A percentile compares a stretch with the other conserved stretches of the same genome.
Evolutionary conservation across 1,284 basidiomycete genomes (phyloP).

Genomic region (Paramarasmius palmivorus): DNA sequence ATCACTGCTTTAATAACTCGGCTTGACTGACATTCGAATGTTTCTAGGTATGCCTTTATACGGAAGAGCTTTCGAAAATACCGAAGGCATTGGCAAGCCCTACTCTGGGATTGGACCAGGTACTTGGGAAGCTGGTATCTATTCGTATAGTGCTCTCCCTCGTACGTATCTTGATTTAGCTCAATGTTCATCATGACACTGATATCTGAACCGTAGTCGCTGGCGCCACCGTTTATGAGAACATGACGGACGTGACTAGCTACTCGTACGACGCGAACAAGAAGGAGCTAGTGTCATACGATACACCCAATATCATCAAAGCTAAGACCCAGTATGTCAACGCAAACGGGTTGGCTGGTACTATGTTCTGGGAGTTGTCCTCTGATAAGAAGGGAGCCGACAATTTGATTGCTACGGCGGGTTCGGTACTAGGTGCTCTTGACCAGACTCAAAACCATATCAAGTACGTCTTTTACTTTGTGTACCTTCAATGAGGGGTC

Average conservation of each 20-base stretch:
- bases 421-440: constrained; percentile 47
- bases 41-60: constrained; percentile 76
- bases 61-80: constrained; percentile 82
- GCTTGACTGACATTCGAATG: background rate
- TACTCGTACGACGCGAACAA: constrained; percentile 75
- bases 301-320: constrained; percentile 71
- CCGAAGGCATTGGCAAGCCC: constrained; percentile 70
- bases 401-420: constrained; percentile 49
- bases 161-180: constrained; percentile 27
- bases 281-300: constrained; percentile 76
- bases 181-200: background rate
- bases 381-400: constrained; percentile 58
- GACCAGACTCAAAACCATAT: constrained; percentile 75
- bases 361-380: constrained; percentile 61
- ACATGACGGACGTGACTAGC: constrained; percentile 70
- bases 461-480: constrained; percentile 30
- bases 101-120: constrained; percentile 83
- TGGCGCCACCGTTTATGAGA: constrained; percentile 68
- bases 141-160: constrained; percentile 79
- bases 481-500: background rate
- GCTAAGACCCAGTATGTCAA: constrained; percentile 79
- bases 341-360: constrained; percentile 66
- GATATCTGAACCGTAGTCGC: constrained; percentile 34
- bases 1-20: constrained; percentile 1
- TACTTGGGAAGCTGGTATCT: constrained; percentile 66